Evolutionary conservation across 768 basidiomycete genomes (phyloP).

Genomic region (Hebeloma cylindrosporum): DNA sequence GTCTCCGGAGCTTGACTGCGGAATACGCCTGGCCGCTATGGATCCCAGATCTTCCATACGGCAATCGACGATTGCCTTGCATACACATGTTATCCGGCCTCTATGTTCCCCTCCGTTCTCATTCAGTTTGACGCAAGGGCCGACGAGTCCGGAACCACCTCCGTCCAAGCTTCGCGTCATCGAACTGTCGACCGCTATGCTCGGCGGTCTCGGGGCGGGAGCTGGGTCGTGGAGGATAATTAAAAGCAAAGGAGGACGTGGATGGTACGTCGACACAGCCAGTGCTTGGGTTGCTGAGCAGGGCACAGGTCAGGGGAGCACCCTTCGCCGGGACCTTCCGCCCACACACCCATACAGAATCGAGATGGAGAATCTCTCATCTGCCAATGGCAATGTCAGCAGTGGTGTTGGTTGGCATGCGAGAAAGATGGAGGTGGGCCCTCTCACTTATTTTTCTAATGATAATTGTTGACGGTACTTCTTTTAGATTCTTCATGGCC

Average conservation of each 20-base stretch:
- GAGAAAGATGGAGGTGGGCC: slow-evolving; percentile 92
- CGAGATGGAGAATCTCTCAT: slow-evolving; percentile 71
- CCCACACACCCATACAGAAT: slow-evolving; percentile 63
- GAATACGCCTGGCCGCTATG: slow-evolving; percentile 37
- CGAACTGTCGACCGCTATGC: slow-evolving; percentile 73
- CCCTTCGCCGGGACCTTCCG: slow-evolving; percentile 58
- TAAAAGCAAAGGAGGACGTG: slow-evolving; percentile 89
- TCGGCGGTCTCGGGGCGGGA: slow-evolving; percentile 73
- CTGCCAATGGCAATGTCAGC: slow-evolving; percentile 86
- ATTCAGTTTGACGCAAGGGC: slow-evolving; percentile 45
- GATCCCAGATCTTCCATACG: slow-evolving; percentile 47
- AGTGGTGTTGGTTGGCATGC: slow-evolving; percentile 95
- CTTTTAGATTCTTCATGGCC: slow-evolving; percentile 74
- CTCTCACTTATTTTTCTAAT: slow-evolving; percentile 1
- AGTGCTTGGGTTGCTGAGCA: slow-evolving; percentile 71
- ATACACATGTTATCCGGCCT: slow-evolving; percentile 76
- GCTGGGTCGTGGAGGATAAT: slow-evolving; percentile 87
- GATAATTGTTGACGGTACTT: slow-evolving; percentile 5
- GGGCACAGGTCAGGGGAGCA: slow-evolving; percentile 38
- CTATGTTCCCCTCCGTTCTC: slow-evolving; percentile 78
- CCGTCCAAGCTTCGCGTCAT: slow-evolving; percentile 83
- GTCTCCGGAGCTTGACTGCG: slow-evolving; percentile 71
- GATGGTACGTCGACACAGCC: slow-evolving; percentile 93
- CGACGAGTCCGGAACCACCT: slow-evolving; percentile 38
- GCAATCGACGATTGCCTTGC: slow-evolving; percentile 73